phyloP scores from a whole-genome alignment of 2,329 filamentous ascomycete species.

The Sporothrix dimorphospora region DNA sequence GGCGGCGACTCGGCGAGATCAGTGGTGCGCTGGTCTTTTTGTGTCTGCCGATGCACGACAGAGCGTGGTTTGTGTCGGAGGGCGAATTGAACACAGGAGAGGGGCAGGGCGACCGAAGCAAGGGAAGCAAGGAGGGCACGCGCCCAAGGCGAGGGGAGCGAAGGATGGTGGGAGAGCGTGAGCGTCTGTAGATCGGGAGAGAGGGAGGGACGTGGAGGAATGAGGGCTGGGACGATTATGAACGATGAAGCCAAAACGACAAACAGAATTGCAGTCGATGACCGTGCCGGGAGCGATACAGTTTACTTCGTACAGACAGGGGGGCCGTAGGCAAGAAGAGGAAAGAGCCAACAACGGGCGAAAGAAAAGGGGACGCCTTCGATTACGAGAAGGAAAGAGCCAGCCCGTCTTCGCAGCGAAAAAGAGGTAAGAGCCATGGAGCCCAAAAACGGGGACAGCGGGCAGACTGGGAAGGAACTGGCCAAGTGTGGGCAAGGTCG shows the following conservation, averaged over 20 bases:
- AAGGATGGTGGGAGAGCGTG: constrained; percentile 15
- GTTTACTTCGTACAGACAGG: background rate
- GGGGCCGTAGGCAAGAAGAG: background rate
- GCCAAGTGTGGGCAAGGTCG: background rate
- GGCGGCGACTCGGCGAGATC: constrained; percentile 13
- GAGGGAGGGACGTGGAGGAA: constrained; percentile 17
- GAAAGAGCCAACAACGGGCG: background rate
- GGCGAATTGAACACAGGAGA: constrained; percentile 19
- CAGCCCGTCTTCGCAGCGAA: background rate
- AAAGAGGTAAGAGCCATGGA: background rate
- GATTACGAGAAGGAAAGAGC: background rate
- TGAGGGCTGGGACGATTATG: background rate
- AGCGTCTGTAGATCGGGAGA: constrained; percentile 16
- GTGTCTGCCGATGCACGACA: constrained; percentile 9
- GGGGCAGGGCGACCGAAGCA: constrained; percentile 15
- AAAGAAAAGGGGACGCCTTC: background rate
- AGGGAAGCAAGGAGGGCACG: constrained; percentile 10
- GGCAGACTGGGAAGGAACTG: constrained; percentile 3
- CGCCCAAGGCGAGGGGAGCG: background rate
- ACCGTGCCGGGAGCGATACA: background rate
- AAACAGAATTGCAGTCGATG: constrained; percentile 3
- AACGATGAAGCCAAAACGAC: background rate
- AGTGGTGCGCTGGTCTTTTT: background rate
- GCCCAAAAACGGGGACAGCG: background rate
- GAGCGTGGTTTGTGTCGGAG: background rate